Conservation (phyloP, 345 rosid species). For the thale cress (Arabidopsis thaliana) region TAIR10.1 NC_003074.8:8749001-8749500, state of each 20-base stretch:
- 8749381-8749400: neutral
- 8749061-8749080: constrained; percentile 42
- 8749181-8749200: constrained; percentile 57
- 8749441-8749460: neutral
- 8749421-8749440: constrained; percentile 7
- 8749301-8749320: neutral
- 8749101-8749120: constrained; percentile 71
- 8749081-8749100: constrained; percentile 90
- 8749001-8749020: neutral
- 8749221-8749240: constrained; percentile 70
- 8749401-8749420: neutral
- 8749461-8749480: neutral
- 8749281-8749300: neutral
- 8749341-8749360: neutral
- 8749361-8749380: neutral
- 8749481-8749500: neutral
- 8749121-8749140: constrained; percentile 73
- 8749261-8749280: constrained; percentile 12
- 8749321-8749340: neutral
- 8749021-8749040: neutral
- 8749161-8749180: constrained; percentile 51
- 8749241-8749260: constrained; percentile 73
- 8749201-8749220: constrained; percentile 74
- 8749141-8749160: constrained; percentile 47
- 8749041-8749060: neutral